Conservation (phyloP, 2,329 filamentous ascomycete genomes). For the Didymella pomorum region DNA sequence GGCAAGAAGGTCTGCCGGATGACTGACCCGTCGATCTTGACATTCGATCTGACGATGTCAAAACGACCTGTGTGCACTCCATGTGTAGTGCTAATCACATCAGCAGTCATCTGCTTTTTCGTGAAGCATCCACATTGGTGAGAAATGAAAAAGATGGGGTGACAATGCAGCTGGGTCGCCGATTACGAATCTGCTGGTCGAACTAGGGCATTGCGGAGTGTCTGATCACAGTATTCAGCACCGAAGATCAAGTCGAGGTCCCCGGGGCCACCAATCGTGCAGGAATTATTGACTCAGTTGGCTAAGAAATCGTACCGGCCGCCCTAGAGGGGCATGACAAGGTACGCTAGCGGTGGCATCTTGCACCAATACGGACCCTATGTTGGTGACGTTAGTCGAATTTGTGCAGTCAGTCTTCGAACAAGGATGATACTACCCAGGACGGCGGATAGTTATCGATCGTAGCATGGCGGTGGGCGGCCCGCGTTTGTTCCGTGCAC, state of each 20-base stretch:
- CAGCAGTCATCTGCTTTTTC: slow-evolving; percentile 2
- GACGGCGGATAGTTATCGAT: slow-evolving; percentile 5
- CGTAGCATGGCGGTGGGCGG: slow-evolving; percentile 6
- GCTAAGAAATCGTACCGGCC: background rate
- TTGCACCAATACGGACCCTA: background rate
- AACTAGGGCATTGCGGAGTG: slow-evolving; percentile 7
- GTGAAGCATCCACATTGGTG: background rate
- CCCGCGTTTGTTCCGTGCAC: background rate
- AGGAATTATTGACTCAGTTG: background rate
- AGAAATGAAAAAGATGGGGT: slow-evolving; percentile 9
- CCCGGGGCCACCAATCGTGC: background rate
- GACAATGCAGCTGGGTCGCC: slow-evolving; percentile 14
- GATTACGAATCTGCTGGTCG: slow-evolving; percentile 6
- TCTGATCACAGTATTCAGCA: slow-evolving; percentile 11
- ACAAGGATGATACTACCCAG: slow-evolving; percentile 1
- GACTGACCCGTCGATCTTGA: background rate
- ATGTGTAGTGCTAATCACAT: background rate
- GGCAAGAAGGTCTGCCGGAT: background rate
- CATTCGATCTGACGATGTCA: background rate
- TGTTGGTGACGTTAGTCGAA: slow-evolving; percentile 3
- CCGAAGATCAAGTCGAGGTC: slow-evolving; percentile 14
- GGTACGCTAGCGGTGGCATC: slow-evolving; percentile 2
- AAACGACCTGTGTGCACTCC: background rate
- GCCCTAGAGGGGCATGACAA: background rate
- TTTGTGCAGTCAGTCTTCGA: background rate